A percentile compares a stretch with the other conserved stretches of the same genome.
These are phyloP conservation scores for Ophiobolus disseminans DNA, from an alignment of 2,329 filamentous ascomycete genomes.

Conservation along the genomic window DNA sequence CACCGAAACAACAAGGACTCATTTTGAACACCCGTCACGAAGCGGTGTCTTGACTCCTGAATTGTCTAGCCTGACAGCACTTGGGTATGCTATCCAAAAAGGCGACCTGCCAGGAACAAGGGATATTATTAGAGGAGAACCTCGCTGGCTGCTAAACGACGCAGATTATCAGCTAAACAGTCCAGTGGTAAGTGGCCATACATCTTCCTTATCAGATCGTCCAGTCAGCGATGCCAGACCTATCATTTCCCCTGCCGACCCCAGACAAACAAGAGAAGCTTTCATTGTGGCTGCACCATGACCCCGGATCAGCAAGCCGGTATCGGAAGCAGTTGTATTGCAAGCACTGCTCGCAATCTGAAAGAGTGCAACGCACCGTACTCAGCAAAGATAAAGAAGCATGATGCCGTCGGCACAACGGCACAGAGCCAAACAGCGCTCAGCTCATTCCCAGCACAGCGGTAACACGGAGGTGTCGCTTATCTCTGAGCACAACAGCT, in stretches of 20 bases:
- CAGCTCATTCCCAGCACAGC: constrained; percentile 7
- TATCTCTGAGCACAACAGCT: constrained; percentile 21
- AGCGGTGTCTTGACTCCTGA: constrained; percentile 61
- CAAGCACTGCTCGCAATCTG: constrained; percentile 20
- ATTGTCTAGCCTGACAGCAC: constrained; percentile 72
- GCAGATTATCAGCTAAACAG: constrained; percentile 86
- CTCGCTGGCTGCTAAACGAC: constrained; percentile 72
- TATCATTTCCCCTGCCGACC: constrained; percentile 29
- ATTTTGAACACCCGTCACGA: constrained; percentile 76
- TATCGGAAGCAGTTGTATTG: constrained; percentile 32
- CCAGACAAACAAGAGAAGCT: constrained; percentile 11
- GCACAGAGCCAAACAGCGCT: constrained; percentile 30
- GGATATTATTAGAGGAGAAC: constrained; percentile 72
- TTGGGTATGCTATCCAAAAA: constrained; percentile 80
- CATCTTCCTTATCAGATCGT: constrained; percentile 20
- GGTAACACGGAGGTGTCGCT: constrained; percentile 4
- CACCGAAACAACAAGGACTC: constrained; percentile 74
- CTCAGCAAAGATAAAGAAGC: constrained; percentile 39
- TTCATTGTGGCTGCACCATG: constrained; percentile 16
- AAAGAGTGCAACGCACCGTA: constrained; percentile 28
- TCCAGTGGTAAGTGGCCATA: constrained; percentile 51
- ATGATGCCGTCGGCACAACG: constrained; percentile 35
- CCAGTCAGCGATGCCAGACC: constrained; percentile 28
- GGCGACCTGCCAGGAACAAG: constrained; percentile 71
- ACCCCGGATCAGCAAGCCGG: constrained; percentile 24